Base-by-base conservation (phyloP, 2,329 filamentous ascomycete species). In the Xylaria sp. region DNA sequence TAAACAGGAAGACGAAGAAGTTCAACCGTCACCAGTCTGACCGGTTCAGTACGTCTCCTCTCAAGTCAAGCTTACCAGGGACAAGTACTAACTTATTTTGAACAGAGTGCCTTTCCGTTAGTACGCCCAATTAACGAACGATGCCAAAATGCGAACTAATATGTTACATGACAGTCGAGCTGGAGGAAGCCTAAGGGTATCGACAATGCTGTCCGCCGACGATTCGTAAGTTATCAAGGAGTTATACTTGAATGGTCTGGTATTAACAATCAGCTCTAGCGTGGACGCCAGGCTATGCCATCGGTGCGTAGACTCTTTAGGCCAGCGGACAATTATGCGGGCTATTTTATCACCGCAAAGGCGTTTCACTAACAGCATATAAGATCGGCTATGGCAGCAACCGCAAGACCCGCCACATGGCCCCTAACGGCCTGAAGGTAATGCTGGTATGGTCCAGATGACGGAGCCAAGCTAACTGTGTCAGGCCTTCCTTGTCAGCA, bases 131-230 rank as follows among this genome's bases (percentile, higher is more conserved):
- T 54, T 33, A 44, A 45, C 17, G 33, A 44, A 45, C 17, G 33
- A 45, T 29, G 7, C 15, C 6, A 22, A 15, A 49, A 62, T n/a
- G 20, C 39, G 17, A 53, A 60, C 61, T 70, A 64, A 70, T 10
- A 4, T 22, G 20, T 29, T 15, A 27, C 45, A 13, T 49, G 27
- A 36, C 25, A 70, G 72, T 59, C 69, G 89, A 89, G 38, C 58
- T 99, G 96, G 96, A 92, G 96, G 86, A 99, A 98, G 90, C 96
- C 96, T 77, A 99, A 99, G 93, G 96, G 96, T 93, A 99, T 99
- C 85, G 96, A 99, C 87, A 97, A 94, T 88, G 88, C 92, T 80
- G 95, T 99, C 82, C 92, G 96, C 83, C 90, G 96, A 89, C 93
- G 96, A 77, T 99, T 99, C 89, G 68, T 70, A 69, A 65, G 68